Percentiles rank a stretch among this genome's conserved stretches.
Evolutionary conservation across 805 yeast species (phyloP).

Genomic region (Starmerella floricola): DNA sequence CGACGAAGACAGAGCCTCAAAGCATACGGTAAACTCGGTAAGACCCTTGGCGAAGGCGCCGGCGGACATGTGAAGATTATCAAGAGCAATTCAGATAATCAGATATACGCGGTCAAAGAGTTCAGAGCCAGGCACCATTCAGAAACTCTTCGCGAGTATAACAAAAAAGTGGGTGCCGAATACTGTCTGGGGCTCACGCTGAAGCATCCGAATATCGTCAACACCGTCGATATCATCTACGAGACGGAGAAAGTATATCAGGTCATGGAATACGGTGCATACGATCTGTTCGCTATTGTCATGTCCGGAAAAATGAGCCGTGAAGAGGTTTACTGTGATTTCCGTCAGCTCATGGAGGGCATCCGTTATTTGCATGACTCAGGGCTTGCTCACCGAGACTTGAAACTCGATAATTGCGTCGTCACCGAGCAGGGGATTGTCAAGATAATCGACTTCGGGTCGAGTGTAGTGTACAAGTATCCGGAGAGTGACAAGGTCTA

Average conservation of each 20-base stretch:
- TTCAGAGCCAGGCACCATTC: slow-evolving; percentile 63
- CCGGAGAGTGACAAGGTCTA: slow-evolving; percentile 64
- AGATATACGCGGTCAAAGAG: slow-evolving; percentile 84
- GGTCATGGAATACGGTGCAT: slow-evolving; percentile 91
- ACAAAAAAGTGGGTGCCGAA: slow-evolving; percentile 85
- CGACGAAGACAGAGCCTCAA: slow-evolving; percentile 28
- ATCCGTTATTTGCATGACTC: slow-evolving; percentile 62
- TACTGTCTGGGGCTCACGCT: slow-evolving; percentile 87
- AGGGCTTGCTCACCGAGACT: slow-evolving; percentile 83
- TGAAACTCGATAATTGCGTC: slow-evolving; percentile 87
- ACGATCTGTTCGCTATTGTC: slow-evolving; percentile 83
- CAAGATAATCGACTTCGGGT: slow-evolving; percentile 84
- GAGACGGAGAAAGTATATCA: slow-evolving; percentile 79
- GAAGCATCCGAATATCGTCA: slow-evolving; percentile 80
- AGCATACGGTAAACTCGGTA: slow-evolving; percentile 71
- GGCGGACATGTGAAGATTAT: slow-evolving; percentile 81
- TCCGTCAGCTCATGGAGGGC: slow-evolving; percentile 74
- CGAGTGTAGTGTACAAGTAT: slow-evolving; percentile 81
- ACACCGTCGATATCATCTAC: slow-evolving; percentile 81
- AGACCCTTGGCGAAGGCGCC: slow-evolving; percentile 85
- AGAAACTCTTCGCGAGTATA: slow-evolving; percentile 74
- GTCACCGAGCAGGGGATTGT: slow-evolving; percentile 72
- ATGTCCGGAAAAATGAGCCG: slow-evolving; percentile 81
- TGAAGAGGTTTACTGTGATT: slow-evolving; percentile 76
- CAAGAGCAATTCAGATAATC: slow-evolving; percentile 50